Conservation (phyloP, 176 grass and related monocot species). For the Hyparrhenia diplandra region DNA sequence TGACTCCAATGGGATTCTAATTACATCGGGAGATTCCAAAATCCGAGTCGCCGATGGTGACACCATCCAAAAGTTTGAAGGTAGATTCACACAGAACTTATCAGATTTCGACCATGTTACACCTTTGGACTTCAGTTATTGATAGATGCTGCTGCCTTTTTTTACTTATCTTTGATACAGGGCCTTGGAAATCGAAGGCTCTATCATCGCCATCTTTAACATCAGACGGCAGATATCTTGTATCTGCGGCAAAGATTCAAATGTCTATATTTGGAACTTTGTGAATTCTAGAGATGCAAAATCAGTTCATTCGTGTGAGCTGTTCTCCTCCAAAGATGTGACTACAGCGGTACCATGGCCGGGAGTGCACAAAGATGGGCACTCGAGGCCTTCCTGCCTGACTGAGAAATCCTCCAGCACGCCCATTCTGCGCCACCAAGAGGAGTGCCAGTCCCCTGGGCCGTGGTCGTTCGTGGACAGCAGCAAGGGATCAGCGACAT, state of each 20-base stretch:
- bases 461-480: slow-evolving; percentile 38
- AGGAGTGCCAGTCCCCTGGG: slow-evolving; percentile 42
- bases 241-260: slow-evolving; percentile 68
- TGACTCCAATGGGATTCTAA: slow-evolving; percentile 52
- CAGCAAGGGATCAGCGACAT: slow-evolving; percentile 41
- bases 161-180: slow-evolving; percentile 24
- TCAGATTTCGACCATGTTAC: neutral
- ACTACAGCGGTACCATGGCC: slow-evolving; percentile 64
- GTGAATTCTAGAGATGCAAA: slow-evolving; percentile 27
- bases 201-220: slow-evolving; percentile 65
- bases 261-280: slow-evolving; percentile 80
- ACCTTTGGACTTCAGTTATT: neutral
- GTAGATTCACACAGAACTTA: slow-evolving; percentile 8
- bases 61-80: slow-evolving; percentile 68
- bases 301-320: slow-evolving; percentile 48
- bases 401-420: slow-evolving; percentile 5
- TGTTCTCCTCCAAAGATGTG: slow-evolving; percentile 62
- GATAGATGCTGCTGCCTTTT: neutral
- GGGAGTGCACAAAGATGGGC: slow-evolving; percentile 16
- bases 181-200: slow-evolving; percentile 55
- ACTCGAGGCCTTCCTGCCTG: neutral
- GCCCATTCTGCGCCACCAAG: neutral
- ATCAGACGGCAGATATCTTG: slow-evolving; percentile 62
- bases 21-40: slow-evolving; percentile 61
- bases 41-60: slow-evolving; percentile 66